Conservation (phyloP, 805 yeast genomes). For the Scheffersomyces lignosus region DNA sequence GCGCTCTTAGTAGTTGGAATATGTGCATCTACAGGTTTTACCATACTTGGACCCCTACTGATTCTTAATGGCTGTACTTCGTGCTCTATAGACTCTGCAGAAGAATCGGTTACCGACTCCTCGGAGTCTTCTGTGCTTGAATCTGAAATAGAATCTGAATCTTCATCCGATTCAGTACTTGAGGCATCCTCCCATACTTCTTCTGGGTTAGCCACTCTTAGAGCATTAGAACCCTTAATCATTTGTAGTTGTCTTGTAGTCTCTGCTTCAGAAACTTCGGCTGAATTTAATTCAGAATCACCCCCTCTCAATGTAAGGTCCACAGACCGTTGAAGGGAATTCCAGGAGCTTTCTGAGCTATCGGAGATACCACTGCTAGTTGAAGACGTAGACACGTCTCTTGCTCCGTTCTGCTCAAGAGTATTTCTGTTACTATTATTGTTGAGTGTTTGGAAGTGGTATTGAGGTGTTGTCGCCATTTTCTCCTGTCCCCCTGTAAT, state of each 20-base stretch:
- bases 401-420: too few relatives aligned
- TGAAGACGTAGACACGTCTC: not conserved
- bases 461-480: too few relatives aligned
- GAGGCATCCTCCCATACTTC: conserved; percentile 2
- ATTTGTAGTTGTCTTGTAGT: too few relatives aligned
- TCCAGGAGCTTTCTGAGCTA: conserved; percentile 21
- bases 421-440: not conserved
- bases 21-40: not conserved
- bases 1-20: conserved; percentile 1
- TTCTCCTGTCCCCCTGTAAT: too few relatives aligned
- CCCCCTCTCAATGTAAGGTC: conserved; percentile 13
- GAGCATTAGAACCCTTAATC: too few relatives aligned
- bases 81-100: conserved; percentile 7
- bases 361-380: not conserved
- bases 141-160: not conserved
- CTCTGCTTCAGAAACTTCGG: not conserved
- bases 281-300: not conserved
- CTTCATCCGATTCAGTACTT: not conserved
- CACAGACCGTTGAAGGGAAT: conserved; percentile 27
- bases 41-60: conserved; percentile 7
- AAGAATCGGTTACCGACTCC: not conserved
- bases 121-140: not conserved
- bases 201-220: conserved; percentile 1
- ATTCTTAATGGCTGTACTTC: conserved; percentile 16
- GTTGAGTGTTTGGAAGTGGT: not conserved